Evolutionary conservation across 352 stramenopile species (phyloP).

Genomic region (Pythium phragmitis): DNA sequence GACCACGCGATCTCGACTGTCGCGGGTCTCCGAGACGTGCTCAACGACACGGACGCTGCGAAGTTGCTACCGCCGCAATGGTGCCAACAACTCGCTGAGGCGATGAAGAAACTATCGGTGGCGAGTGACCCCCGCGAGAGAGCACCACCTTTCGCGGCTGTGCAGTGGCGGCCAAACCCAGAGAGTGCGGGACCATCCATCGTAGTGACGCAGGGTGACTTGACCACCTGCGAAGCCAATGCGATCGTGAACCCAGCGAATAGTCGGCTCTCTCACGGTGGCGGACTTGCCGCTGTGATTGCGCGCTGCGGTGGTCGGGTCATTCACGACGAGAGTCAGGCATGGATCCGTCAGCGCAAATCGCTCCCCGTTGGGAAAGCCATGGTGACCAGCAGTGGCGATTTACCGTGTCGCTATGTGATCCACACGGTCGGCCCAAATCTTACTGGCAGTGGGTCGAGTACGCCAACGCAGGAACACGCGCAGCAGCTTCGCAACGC

Average conservation of each 20-base stretch:
- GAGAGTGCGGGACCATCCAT: not conserved
- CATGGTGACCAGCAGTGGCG: slow-evolving; percentile 32
- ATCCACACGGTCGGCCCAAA: slow-evolving; percentile 47
- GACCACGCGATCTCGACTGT: slow-evolving; percentile 1
- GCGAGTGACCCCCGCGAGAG: not conserved
- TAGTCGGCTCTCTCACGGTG: slow-evolving; percentile 31
- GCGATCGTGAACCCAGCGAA: slow-evolving; percentile 55
- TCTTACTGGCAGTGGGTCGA: slow-evolving; percentile 7
- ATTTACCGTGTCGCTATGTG: slow-evolving; percentile 38
- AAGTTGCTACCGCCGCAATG: not conserved
- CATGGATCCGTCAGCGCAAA: slow-evolving; percentile 31
- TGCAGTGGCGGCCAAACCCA: not conserved
- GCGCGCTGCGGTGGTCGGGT: slow-evolving; percentile 20
- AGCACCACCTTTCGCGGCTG: too few relatives aligned
- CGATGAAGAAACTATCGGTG: not conserved
- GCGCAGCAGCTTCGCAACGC: slow-evolving; percentile 34
- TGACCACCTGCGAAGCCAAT: slow-evolving; percentile 35
- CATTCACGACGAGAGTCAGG: slow-evolving; percentile 33
- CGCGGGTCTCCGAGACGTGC: slow-evolving; percentile 1
- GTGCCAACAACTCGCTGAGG: not conserved
- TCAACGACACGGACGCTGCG: not conserved
- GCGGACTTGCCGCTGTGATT: slow-evolving; percentile 40
- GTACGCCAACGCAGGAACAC: slow-evolving; percentile 27
- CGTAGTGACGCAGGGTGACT: slow-evolving; percentile 39
- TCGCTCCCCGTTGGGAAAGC: slow-evolving; percentile 34